A percentile compares a stretch with the other conserved stretches of the same genome.
These are phyloP conservation scores for Vaccinium darrowii DNA, from an alignment of 148 eudicot genomes.

Conservation along the genomic window DNA sequence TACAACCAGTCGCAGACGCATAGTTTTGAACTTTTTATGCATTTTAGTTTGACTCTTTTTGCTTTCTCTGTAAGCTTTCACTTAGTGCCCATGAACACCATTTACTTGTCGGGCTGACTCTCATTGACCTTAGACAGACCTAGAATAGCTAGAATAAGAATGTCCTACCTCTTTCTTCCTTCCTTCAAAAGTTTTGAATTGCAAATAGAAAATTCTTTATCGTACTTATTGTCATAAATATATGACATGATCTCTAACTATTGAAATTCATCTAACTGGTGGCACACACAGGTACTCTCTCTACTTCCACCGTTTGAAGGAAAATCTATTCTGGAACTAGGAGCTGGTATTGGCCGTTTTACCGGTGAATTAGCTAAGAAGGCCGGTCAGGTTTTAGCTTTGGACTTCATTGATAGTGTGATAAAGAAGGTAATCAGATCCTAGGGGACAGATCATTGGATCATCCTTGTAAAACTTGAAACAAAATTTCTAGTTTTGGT, in stretches of 20 bases:
- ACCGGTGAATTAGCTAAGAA: conserved; percentile 84
- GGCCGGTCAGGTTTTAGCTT: conserved; percentile 75
- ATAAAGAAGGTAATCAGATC: conserved; percentile 69
- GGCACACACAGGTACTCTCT: conserved; percentile 57
- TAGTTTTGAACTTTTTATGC: background rate
- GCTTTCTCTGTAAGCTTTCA: background rate
- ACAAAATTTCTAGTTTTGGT: background rate
- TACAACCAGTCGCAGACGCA: background rate
- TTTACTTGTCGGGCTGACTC: background rate
- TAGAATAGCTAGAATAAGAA: background rate
- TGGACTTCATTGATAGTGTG: conserved; percentile 89
- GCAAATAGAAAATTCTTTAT: background rate
- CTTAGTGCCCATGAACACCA: background rate
- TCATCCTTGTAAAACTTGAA: background rate
- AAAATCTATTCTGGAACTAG: conserved; percentile 83
- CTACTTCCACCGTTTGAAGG: conserved; percentile 89
- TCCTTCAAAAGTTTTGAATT: background rate
- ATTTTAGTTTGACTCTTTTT: background rate
- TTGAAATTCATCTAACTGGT: background rate
- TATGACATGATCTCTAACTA: background rate
- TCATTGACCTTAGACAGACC: background rate
- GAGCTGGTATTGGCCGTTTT: conserved; percentile 99
- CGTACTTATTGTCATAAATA: background rate
- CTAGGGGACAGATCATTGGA: background rate
- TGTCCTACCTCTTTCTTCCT: background rate